Conservation (phyloP, 169 alveolate species). For the Eimeria maxima region DNA sequence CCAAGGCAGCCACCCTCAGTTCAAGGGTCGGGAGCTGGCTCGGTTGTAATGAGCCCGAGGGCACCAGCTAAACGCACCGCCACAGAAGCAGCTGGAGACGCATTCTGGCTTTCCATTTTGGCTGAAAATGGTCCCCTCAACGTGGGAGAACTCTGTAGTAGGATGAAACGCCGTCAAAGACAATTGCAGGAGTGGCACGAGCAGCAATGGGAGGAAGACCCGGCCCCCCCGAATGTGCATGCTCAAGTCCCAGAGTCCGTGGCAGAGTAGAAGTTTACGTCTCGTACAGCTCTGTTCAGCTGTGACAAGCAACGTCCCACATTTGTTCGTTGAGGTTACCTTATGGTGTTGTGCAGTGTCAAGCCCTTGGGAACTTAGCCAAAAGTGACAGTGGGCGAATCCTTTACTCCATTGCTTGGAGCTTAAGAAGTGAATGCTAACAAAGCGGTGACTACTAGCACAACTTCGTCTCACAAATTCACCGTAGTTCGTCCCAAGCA, state of each 20-base stretch:
- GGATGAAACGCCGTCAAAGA: constrained; percentile 50
- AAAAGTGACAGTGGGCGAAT: not conserved
- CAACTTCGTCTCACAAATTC: not conserved
- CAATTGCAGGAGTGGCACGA: constrained; percentile 38
- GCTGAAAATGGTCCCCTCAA: constrained; percentile 63
- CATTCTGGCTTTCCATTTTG: constrained; percentile 64
- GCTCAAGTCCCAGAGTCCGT: constrained; percentile 6
- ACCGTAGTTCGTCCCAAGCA: not conserved
- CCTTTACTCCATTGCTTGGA: not conserved
- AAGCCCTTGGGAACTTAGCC: not conserved
- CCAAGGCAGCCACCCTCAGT: not conserved
- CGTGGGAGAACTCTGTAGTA: not conserved
- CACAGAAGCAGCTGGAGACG: not conserved
- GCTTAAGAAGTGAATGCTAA: not conserved
- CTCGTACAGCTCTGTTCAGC: not conserved
- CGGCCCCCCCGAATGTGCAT: not conserved
- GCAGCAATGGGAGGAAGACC: constrained; percentile 71
- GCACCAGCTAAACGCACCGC: constrained; percentile 29
- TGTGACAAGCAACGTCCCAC: too few relatives aligned
- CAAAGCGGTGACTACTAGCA: not conserved
- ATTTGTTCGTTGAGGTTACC: not conserved
- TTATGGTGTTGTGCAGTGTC: not conserved
- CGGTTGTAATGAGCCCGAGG: constrained; percentile 45
- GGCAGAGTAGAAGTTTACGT: not conserved
- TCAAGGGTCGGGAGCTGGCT: not conserved